phyloP scores from a whole-genome alignment of 768 basidiomycete species.

The Ramaria sp. region DNA sequence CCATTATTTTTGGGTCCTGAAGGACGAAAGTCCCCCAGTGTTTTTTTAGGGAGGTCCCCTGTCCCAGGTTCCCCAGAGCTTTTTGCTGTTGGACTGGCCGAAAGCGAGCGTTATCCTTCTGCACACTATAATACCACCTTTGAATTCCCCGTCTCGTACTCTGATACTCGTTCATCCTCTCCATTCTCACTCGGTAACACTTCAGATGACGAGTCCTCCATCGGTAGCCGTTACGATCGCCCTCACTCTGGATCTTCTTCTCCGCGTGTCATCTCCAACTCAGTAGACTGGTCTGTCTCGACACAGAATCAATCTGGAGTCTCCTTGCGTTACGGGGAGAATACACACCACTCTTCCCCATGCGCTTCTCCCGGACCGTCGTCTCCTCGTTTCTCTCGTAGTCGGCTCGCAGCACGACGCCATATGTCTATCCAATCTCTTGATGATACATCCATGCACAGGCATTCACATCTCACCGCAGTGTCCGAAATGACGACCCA shows the following conservation, averaged over 20 bases:
- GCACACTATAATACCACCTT: neutral
- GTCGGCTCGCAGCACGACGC: slow-evolving; percentile 14
- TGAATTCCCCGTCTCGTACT: neutral
- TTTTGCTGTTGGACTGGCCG: neutral
- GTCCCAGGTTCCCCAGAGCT: neutral
- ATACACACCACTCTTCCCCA: neutral
- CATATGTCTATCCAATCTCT: slow-evolving; percentile 5
- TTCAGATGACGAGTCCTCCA: neutral
- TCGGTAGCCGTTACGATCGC: neutral
- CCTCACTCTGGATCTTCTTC: neutral
- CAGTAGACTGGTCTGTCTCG: neutral
- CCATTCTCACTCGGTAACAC: neutral
- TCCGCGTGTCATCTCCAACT: neutral
- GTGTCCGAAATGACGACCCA: neutral
- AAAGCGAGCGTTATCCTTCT: neutral
- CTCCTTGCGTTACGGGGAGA: neutral
- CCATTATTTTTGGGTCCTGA: neutral
- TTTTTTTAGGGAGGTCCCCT: neutral
- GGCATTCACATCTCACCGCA: neutral
- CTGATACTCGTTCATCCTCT: neutral
- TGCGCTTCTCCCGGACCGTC: neutral
- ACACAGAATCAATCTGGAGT: neutral
- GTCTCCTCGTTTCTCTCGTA: neutral
- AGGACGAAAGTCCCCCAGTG: neutral
- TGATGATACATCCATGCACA: neutral